A percentile compares a stretch with the other conserved stretches of the same genome.
Conservation (phyloP, 2,329 filamentous ascomycete species). For the Neofusicoccum parvum region DNA sequence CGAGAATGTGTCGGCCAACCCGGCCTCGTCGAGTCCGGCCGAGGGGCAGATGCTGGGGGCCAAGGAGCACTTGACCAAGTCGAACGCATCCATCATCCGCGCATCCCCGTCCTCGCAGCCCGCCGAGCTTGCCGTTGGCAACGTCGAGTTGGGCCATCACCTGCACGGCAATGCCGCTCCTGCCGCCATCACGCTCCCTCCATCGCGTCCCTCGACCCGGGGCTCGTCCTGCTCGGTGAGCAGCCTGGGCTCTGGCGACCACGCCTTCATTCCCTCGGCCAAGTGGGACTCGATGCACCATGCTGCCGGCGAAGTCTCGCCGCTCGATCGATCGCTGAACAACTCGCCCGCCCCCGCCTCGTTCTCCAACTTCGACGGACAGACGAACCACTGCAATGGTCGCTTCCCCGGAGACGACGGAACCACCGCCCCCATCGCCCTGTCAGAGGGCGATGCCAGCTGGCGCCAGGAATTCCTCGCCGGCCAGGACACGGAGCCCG, state of each 20-base stretch:
- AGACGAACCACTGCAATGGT: too few species aligned
- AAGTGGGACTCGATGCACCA: constrained; percentile 1
- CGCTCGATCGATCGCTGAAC: neutral
- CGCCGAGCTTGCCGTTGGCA: neutral
- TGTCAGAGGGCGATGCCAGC: constrained; percentile 8
- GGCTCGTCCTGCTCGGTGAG: neutral
- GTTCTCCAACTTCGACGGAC: neutral
- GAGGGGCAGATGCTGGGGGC: neutral
- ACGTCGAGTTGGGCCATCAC: neutral
- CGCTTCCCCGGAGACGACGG: neutral
- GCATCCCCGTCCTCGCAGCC: neutral
- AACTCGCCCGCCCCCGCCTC: neutral
- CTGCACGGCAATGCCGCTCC: neutral
- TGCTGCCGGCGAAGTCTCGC: constrained; percentile 5
- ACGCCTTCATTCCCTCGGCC: neutral
- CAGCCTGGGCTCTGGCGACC: constrained; percentile 3
- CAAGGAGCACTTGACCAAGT: constrained; percentile 14
- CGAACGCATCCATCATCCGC: neutral
- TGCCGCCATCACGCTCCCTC: constrained; percentile 1
- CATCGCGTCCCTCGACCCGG: neutral
- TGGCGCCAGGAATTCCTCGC: neutral
- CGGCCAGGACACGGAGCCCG: neutral
- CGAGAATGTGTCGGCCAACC: constrained; percentile 11
- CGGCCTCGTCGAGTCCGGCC: neutral
- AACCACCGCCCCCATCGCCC: neutral